Percentiles rank a stretch among this genome's conserved stretches.
phyloP scores from a whole-genome alignment of 805 yeast species.

The Ogataea siamensis region DNA sequence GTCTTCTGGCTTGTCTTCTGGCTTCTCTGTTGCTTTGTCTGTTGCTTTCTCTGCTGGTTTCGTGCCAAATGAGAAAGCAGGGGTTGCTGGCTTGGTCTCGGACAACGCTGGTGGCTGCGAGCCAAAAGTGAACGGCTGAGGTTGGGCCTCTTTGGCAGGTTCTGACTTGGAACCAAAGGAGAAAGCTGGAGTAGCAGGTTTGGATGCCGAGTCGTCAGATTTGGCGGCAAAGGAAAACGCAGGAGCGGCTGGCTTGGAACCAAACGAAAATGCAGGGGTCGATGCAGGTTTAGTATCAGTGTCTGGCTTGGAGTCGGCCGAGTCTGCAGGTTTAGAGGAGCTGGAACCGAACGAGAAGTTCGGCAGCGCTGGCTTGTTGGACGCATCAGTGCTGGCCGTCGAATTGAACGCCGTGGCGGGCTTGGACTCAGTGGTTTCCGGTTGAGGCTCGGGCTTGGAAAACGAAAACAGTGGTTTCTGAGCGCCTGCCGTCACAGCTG shows the following conservation, averaged over 20 bases:
- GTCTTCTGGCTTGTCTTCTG: no score
- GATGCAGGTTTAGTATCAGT: neutral
- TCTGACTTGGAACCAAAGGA: neutral
- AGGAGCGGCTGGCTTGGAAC: slow-evolving; percentile 1
- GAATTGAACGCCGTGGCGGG: neutral
- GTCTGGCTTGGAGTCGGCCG: neutral
- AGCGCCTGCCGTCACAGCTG: neutral
- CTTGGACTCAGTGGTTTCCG: neutral
- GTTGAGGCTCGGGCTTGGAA: neutral
- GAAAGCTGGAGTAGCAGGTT: neutral
- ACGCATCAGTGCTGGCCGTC: no score
- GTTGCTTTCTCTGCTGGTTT: slow-evolving; percentile 1
- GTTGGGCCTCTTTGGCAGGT: neutral
- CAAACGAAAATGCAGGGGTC: slow-evolving; percentile 1
- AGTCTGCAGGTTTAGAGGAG: slow-evolving; percentile 1
- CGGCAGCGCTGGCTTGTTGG: no score
- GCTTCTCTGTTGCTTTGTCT: no score
- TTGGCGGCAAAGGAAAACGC: slow-evolving; percentile 1
- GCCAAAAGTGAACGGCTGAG: slow-evolving; percentile 16
- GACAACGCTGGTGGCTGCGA: slow-evolving; percentile 1
- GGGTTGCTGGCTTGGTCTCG: slow-evolving; percentile 3
- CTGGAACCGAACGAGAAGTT: slow-evolving; percentile 2
- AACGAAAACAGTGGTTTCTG: slow-evolving; percentile 6
- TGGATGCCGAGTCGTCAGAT: neutral
- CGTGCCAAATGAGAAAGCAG: slow-evolving; percentile 13